Conservation (phyloP, 306 rosid species). For the Cicer bijugum region DNA sequence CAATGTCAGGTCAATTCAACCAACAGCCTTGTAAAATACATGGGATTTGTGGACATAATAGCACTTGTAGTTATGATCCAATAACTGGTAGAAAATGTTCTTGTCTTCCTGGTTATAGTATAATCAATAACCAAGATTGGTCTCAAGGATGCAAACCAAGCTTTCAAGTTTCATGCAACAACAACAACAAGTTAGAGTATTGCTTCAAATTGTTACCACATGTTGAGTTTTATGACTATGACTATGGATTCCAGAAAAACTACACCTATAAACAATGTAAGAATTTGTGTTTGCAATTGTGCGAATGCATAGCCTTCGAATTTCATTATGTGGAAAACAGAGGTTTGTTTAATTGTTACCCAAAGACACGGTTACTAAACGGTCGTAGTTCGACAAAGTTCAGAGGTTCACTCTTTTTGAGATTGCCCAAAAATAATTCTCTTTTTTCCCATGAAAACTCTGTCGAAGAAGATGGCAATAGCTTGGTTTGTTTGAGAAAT, state of each 20-base stretch:
- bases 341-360: neutral
- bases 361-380: constrained; percentile 30
- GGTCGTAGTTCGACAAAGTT: neutral
- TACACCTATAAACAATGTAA: constrained; percentile 19
- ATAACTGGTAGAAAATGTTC: constrained; percentile 25
- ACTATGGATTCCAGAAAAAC: neutral
- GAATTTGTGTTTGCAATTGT: neutral
- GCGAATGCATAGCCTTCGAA: constrained; percentile 30
- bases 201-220: neutral
- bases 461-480: neutral
- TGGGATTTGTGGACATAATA: constrained; percentile 45
- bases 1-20: neutral
- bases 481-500: constrained; percentile 21
- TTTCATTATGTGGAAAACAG: neutral
- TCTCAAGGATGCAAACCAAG: constrained; percentile 33
- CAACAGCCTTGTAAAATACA: constrained; percentile 5
- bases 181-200: neutral
- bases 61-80: neutral
- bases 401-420: neutral
- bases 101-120: constrained; percentile 23
- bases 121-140: constrained; percentile 23
- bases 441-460: neutral
- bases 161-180: constrained; percentile 39
- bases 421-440: neutral
- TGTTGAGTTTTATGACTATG: constrained; percentile 33